Base-by-base conservation (phyloP, 2,329 filamentous ascomycete genomes). In the Phoma sp. region DNA sequence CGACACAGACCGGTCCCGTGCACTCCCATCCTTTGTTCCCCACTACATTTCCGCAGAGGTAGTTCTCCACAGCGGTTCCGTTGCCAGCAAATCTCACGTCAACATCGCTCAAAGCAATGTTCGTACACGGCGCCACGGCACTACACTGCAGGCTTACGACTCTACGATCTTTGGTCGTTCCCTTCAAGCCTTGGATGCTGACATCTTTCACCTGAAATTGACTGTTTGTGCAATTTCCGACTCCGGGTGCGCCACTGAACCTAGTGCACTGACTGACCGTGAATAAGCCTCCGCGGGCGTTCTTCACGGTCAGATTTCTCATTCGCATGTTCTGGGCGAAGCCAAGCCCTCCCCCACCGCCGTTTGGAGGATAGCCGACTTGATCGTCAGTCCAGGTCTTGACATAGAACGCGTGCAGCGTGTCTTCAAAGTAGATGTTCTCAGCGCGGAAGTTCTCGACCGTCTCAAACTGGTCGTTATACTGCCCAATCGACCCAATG, bases 381-480 rank as follows among this genome's bases (percentile, higher is more conserved):
- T 76, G 76, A 9, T 80, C 70, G 17, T 81, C 82, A 0, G 82
- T 83, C 84, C 84, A 87, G 0, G 83, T 86, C 73, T 87, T 86
- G 55, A 86, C 68, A 60, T 84, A 84, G n/a, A 76, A 77, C 1
- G 76, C 80, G 57, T 84, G 78, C 1, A 76, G 63, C 4, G 80
- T 83, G 53, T 81, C 76, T 43, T 76, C 60, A 46, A 78, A 78
- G 2, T 72, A 74, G 29, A 84, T 76, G 61, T 85, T 82, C 8
- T 75, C 72, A 1, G 76, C 81, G 5, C 72, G 75, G 32, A 86
- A 74, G 51, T 80, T 77, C 62, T 83, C 76, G 12, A 87, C 76
- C 10, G 76, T 77, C 61, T 86, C 82, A 53, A 75, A 80, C 2
- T 67, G 58, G 9, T 73, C 77, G 0, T 78, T 71, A 56, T 83